A percentile compares a stretch with the other conserved stretches of the same genome.
Conservation (phyloP, 75 land plant genomes). For the Azolla pinnata region DNA sequence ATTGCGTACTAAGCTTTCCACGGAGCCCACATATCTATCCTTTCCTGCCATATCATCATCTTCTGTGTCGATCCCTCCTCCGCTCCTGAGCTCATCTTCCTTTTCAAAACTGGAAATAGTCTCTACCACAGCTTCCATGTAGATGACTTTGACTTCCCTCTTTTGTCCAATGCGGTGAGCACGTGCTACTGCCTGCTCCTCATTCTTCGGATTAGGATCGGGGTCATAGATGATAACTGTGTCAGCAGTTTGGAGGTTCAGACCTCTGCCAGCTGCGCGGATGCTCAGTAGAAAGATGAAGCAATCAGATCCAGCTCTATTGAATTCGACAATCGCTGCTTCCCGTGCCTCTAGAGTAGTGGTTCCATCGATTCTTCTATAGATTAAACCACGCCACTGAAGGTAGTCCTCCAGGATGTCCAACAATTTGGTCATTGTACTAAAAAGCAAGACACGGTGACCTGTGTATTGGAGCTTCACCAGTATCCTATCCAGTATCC, state of each 20-base stretch:
- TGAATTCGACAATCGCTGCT: conserved; percentile 94
- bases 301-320: conserved; percentile 74
- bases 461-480: conserved; percentile 87
- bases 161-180: conserved; percentile 98
- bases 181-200: conserved; percentile 98
- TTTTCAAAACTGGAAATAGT: conserved; percentile 80
- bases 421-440: conserved; percentile 97
- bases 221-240: conserved; percentile 98
- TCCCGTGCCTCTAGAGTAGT: conserved; percentile 93
- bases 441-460: conserved; percentile 93
- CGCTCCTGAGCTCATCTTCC: conserved; percentile 87
- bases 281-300: conserved; percentile 95
- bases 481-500: conserved; percentile 91
- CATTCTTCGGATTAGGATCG: conserved; percentile 99
- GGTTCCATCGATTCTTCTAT: conserved; percentile 94
- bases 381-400: conserved; percentile 78
- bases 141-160: conserved; percentile 94
- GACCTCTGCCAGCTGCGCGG: conserved; percentile 97
- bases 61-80: conserved; percentile 68
- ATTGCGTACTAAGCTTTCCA: conserved; percentile 89
- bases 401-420: conserved; percentile 95
- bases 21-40: conserved; percentile 96
- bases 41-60: conserved; percentile 93
- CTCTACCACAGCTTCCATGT: conserved; percentile 99
- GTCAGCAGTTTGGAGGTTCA: conserved; percentile 96